Evolutionary conservation across 305 asterid species (phyloP).

Genomic region (Ruellia speciosa): DNA sequence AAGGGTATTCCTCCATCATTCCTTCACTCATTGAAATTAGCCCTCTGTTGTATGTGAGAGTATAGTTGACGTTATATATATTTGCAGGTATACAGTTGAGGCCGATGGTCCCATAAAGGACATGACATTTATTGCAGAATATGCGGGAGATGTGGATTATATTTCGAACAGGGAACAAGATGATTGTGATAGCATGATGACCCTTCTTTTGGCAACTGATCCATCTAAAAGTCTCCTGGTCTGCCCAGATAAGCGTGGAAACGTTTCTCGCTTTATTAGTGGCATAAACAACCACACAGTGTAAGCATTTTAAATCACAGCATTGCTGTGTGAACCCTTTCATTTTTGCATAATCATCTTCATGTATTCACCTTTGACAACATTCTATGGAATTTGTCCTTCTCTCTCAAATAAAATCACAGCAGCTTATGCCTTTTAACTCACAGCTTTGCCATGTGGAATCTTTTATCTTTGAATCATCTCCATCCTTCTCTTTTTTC

Average conservation of each 20-base stretch:
- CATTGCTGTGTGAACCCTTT: slow-evolving; percentile 16
- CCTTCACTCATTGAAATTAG: background rate
- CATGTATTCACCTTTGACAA: background rate
- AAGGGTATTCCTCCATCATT: slow-evolving; percentile 48
- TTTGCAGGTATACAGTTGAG: slow-evolving; percentile 75
- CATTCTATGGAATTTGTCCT: too few species aligned
- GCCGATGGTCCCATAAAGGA: slow-evolving; percentile 80
- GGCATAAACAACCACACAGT: slow-evolving; percentile 70
- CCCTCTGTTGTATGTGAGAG: slow-evolving; percentile 5
- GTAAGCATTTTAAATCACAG: slow-evolving; percentile 38
- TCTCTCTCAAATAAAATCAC: too few species aligned
- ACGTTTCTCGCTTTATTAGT: slow-evolving; percentile 65
- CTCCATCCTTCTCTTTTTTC: too few species aligned
- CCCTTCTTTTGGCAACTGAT: slow-evolving; percentile 60
- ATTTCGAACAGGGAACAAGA: slow-evolving; percentile 58
- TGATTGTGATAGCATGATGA: slow-evolving; percentile 85
- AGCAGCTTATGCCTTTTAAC: too few species aligned
- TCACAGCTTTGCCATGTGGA: slow-evolving; percentile 10
- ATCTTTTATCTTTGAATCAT: slow-evolving; percentile 5
- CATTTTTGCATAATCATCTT: background rate
- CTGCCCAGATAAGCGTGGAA: slow-evolving; percentile 79
- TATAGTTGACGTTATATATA: slow-evolving; percentile 6
- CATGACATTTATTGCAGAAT: slow-evolving; percentile 70
- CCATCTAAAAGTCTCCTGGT: slow-evolving; percentile 53
- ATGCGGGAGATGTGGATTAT: slow-evolving; percentile 80